These are phyloP conservation scores for Aschersonia sp. DNA, from an alignment of 2,329 filamentous ascomycete species.

Conservation along the genomic window DNA sequence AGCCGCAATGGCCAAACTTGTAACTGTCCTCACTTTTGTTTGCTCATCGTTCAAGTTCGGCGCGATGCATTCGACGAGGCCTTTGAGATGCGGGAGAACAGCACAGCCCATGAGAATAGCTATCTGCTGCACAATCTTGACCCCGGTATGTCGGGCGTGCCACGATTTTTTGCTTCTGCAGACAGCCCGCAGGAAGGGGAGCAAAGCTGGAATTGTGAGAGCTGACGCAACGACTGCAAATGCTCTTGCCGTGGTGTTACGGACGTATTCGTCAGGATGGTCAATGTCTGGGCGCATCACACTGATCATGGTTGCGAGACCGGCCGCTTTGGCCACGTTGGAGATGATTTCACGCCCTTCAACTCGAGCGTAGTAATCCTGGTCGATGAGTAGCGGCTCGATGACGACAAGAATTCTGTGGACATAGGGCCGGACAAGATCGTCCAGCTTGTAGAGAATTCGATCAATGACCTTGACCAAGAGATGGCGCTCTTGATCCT, in stretches of 20 bases:
- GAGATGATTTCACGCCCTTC: constrained; percentile 98
- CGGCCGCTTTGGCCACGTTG: constrained; percentile 91
- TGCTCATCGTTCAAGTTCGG: constrained; percentile 96
- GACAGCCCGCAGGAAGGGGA: constrained; percentile 89
- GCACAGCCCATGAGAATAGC: constrained; percentile 98
- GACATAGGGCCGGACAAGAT: constrained; percentile 87
- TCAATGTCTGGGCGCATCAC: constrained; percentile 99
- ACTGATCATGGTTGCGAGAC: constrained; percentile 96
- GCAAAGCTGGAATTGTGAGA: constrained; percentile 82
- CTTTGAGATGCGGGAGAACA: constrained; percentile 87
- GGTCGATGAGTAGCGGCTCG: constrained; percentile 95
- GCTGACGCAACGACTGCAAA: constrained; percentile 96
- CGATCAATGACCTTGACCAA: constrained; percentile 98
- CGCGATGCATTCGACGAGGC: constrained; percentile 88
- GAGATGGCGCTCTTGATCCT: constrained; percentile 95
- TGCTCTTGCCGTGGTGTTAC: constrained; percentile 91
- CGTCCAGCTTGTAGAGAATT: constrained; percentile 95
- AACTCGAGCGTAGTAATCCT: constrained; percentile 97
- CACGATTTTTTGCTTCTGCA: constrained; percentile 98
- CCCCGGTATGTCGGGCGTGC: constrained; percentile 94
- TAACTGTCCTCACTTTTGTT: constrained; percentile 93
- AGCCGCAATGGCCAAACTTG: constrained; percentile 85
- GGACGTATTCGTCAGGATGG: constrained; percentile 94
- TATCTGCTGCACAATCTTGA: constrained; percentile 98
- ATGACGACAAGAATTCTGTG: constrained; percentile 99